Percentiles rank a stretch among this genome's conserved stretches.
Evolutionary conservation across 805 yeast genomes (phyloP).

Genomic region (Ogataea degrootiae): DNA sequence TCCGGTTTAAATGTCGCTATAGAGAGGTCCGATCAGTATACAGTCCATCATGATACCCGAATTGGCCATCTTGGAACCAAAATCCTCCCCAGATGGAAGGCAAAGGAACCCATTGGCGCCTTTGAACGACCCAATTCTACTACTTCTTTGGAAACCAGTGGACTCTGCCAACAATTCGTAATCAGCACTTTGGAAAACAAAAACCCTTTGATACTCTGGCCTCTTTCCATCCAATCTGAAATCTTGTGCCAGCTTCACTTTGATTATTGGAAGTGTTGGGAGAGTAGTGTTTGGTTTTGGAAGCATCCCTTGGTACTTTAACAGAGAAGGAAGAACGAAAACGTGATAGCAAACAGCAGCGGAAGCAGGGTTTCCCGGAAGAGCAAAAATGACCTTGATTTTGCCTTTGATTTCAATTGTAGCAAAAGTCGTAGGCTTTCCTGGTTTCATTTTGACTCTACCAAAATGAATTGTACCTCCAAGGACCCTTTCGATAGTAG

Average conservation of each 20-base stretch:
- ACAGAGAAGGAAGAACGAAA: constrained; percentile 43
- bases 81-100: constrained; percentile 33
- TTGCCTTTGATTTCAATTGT: constrained; percentile 30
- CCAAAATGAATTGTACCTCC: constrained; percentile 48
- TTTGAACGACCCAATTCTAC: constrained; percentile 43
- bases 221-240: constrained; percentile 39
- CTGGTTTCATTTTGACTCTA: constrained; percentile 55
- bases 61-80: constrained; percentile 6
- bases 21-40: constrained; percentile 21
- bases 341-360: constrained; percentile 43
- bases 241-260: constrained; percentile 30
- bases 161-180: constrained; percentile 33
- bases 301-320: constrained; percentile 32
- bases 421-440: constrained; percentile 56
- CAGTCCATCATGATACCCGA: constrained; percentile 25
- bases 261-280: constrained; percentile 30
- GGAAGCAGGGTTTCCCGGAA: constrained; percentile 57
- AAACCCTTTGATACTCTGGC: constrained; percentile 48
- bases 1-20: background rate
- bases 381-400: constrained; percentile 38
- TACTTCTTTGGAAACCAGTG: constrained; percentile 50
- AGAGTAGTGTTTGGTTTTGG: constrained; percentile 6
- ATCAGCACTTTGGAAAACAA: constrained; percentile 23
- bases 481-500: constrained; percentile 38
- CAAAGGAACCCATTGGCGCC: constrained; percentile 42